phyloP scores from a whole-genome alignment of 2,329 filamentous ascomycete genomes.

The Phialophora chinensis region DNA sequence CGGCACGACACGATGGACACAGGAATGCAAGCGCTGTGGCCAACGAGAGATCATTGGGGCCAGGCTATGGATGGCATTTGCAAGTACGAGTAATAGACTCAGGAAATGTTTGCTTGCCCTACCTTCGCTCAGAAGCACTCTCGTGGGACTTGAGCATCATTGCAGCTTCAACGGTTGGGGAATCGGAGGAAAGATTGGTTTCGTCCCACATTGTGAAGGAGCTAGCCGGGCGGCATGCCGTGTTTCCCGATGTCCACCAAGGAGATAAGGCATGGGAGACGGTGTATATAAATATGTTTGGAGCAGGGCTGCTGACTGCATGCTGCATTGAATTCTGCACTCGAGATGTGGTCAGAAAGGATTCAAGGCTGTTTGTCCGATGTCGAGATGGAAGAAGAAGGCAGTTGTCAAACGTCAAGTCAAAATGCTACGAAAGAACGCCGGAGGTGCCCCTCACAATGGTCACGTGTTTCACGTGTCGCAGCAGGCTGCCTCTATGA shows the following conservation, averaged over 20 bases:
- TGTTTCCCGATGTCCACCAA: conserved; percentile 11
- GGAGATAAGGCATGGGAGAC: conserved; percentile 9
- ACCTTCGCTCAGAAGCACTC: neutral
- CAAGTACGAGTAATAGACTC: neutral
- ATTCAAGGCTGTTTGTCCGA: neutral
- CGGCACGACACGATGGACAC: conserved; percentile 10
- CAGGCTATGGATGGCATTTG: neutral
- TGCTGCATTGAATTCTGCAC: neutral
- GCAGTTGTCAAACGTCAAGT: neutral
- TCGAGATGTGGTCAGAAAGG: neutral
- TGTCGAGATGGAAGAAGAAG: neutral
- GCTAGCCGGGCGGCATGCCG: conserved; percentile 16
- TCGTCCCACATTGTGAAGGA: conserved; percentile 15
- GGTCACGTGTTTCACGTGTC: neutral
- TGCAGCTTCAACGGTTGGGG: neutral
- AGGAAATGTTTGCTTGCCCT: neutral
- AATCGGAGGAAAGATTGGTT: conserved; percentile 5
- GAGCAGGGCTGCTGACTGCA: conserved; percentile 8
- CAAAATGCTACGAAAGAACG: neutral
- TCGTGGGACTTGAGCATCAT: neutral
- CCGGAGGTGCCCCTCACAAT: too few species aligned
- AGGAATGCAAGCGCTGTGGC: neutral
- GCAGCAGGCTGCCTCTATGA: neutral
- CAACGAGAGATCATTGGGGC: neutral
- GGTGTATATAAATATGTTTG: neutral